These are phyloP conservation scores for Dichotomocladium elegans DNA, from an alignment of 371 early-diverging fungal species.

Conservation along the genomic window DNA sequence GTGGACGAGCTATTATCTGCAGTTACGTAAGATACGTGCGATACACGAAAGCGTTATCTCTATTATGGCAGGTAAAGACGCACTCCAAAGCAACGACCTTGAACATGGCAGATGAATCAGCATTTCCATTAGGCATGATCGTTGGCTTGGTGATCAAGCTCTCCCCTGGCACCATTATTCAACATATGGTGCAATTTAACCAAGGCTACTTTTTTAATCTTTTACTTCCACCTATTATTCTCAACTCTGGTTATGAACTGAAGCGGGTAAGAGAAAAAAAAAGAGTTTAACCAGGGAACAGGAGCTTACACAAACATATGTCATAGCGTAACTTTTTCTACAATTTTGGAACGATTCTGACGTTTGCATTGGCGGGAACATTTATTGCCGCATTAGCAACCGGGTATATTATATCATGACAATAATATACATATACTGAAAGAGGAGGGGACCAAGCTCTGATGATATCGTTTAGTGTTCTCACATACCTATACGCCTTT, in stretches of 20 bases:
- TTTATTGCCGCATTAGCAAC: slow-evolving; percentile 86
- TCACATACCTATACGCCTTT: slow-evolving; percentile 67
- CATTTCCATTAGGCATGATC: slow-evolving; percentile 73
- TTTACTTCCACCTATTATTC: slow-evolving; percentile 92
- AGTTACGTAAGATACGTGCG: slow-evolving; percentile 76
- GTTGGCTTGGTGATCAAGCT: slow-evolving; percentile 85
- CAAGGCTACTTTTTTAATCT: slow-evolving; percentile 92
- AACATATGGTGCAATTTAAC: slow-evolving; percentile 87
- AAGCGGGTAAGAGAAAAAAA: slow-evolving; percentile 62
- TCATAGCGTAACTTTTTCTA: slow-evolving; percentile 77
- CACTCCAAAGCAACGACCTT: no score
- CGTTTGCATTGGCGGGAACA: slow-evolving; percentile 91
- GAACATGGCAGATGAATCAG: no score
- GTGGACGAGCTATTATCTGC: slow-evolving; percentile 82
- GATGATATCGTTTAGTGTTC: slow-evolving; percentile 26
- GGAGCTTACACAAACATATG: no score
- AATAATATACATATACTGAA: background rate
- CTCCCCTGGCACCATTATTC: slow-evolving; percentile 65
- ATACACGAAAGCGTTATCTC: slow-evolving; percentile 94
- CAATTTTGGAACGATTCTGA: slow-evolving; percentile 83
- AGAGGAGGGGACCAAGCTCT: background rate
- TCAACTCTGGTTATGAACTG: slow-evolving; percentile 92
- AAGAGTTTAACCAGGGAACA: background rate
- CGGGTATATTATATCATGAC: slow-evolving; percentile 46
- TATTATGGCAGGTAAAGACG: slow-evolving; percentile 72